Evolutionary conservation across 192 early-diverging fungal genomes (phyloP), one percentile per base, ranked within the genome.

Genomic region (Dispira simplex): DNA sequence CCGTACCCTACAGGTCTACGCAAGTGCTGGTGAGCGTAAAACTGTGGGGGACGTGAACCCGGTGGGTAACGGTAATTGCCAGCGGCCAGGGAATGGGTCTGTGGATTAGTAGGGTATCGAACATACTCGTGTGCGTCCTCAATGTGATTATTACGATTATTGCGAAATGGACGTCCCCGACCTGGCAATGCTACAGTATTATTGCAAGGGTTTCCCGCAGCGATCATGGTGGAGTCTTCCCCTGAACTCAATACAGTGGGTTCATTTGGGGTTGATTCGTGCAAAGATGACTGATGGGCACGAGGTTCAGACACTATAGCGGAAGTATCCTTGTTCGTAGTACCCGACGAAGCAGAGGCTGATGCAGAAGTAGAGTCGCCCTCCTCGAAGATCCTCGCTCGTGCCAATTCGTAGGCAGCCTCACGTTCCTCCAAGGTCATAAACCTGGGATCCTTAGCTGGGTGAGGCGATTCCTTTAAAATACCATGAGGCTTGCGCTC

Each of bases 381-480:
- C 26, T 83, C 83, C 55, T 82, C 75, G 63, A 89, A 89, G 48
- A 89, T 89, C 44, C 81, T 66, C 14, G 83, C 84, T 56, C 87
- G 73, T 8, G 87, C 87, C 44, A 78, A 75, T 65, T 85, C 82
- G 65, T 89, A 89, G 10, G 80, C 81, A 12, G 77, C 79, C 60
- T 85, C 78, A 20, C 83, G 73, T 62, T 86, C 84, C 64, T 87
- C 82, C 44, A 83, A 71, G 0, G 85, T 78, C 65, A 79, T 73
- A 14, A 71, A 70, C 62, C 71, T 74, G 25, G 75, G 71, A 21
- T 73, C 71, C 13, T 60, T 60, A 4, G 32, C 3, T 39, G 32
- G 32, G 1, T 39, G 32, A 39, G 32, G 32, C 6, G 32, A 39
- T 6, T 39, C 32, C 6, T 39, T 39, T 39, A 39, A 39, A 39